Evolutionary conservation across 1,284 basidiomycete genomes (phyloP).

Genomic region (Thelephora terrestris): DNA sequence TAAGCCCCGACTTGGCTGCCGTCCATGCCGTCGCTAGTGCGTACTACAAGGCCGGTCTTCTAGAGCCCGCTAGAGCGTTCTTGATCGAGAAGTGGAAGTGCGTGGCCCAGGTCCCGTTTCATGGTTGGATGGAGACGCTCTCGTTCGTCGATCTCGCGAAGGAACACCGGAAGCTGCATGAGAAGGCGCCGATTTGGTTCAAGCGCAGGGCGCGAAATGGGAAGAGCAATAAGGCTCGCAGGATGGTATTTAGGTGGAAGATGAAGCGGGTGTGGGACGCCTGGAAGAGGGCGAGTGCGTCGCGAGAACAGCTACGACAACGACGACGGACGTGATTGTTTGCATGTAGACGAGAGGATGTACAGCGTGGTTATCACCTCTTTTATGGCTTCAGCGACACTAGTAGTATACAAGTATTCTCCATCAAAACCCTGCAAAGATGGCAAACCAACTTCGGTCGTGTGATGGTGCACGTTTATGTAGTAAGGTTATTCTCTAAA

Average conservation of each 20-base stretch:
- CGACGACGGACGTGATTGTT: background rate
- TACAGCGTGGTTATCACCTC: too few relatives aligned
- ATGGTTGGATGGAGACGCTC: conserved; percentile 12
- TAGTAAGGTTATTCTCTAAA: too few relatives aligned
- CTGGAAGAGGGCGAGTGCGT: conserved; percentile 4
- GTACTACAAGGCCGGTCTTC: conserved; percentile 46
- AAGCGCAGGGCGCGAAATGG: too few relatives aligned
- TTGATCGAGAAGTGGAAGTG: conserved; percentile 54
- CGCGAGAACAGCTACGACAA: background rate
- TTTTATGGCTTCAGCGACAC: too few relatives aligned
- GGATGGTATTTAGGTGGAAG: conserved; percentile 15
- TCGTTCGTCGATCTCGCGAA: conserved; percentile 34
- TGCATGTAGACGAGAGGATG: background rate
- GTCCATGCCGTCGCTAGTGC: conserved; percentile 62
- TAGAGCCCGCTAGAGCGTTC: conserved; percentile 37
- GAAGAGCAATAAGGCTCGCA: too few relatives aligned
- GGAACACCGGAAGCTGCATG: conserved; percentile 32
- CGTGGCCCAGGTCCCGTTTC: conserved; percentile 49
- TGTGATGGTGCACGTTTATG: background rate
- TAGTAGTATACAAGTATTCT: too few relatives aligned
- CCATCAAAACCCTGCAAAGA: too few relatives aligned
- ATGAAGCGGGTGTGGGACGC: conserved; percentile 12
- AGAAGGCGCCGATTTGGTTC: background rate
- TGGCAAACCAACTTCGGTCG: background rate
- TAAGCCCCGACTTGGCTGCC: conserved; percentile 56